Percentiles rank a stretch among this genome's conserved stretches.
Evolutionary conservation across 768 basidiomycete species (phyloP).

Genomic region (Gloeophyllum trabeum): DNA sequence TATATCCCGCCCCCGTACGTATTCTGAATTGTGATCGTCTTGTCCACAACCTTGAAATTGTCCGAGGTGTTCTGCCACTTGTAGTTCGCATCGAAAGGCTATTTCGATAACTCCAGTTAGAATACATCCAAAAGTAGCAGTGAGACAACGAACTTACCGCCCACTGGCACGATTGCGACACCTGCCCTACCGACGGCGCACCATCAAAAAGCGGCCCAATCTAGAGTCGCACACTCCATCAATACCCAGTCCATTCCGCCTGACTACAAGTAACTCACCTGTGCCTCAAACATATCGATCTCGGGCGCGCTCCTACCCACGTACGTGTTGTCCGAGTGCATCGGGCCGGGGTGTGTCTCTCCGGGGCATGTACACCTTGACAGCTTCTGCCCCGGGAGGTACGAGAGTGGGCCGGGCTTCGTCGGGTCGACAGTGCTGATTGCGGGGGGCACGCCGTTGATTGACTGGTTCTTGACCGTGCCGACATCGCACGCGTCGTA

Average conservation of each 20-base stretch:
- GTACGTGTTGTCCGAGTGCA: constrained; percentile 32
- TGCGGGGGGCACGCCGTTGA: constrained; percentile 21
- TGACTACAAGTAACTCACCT: constrained; percentile 16
- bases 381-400: constrained; percentile 44
- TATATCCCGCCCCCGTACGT: constrained; percentile 31
- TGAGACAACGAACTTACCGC: constrained; percentile 15
- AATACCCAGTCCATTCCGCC: background rate
- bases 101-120: too few species aligned
- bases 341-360: constrained; percentile 51
- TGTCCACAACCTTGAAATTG: constrained; percentile 25
- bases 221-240: background rate
- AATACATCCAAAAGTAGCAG: too few species aligned
- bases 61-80: constrained; percentile 24
- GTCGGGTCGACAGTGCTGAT: constrained; percentile 10
- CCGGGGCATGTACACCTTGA: constrained; percentile 46
- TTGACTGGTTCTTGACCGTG: constrained; percentile 29
- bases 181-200: constrained; percentile 15
- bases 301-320: constrained; percentile 47
- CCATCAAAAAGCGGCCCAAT: background rate
- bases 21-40: constrained; percentile 25
- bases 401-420: constrained; percentile 28
- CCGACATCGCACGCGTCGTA: constrained; percentile 31
- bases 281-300: constrained; percentile 50
- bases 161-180: constrained; percentile 45
- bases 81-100: constrained; percentile 38